Evolutionary conservation across 768 basidiomycete species (phyloP), one percentile per base, ranked within the genome.

Genomic region (Pulveroboletus ravenelii): DNA sequence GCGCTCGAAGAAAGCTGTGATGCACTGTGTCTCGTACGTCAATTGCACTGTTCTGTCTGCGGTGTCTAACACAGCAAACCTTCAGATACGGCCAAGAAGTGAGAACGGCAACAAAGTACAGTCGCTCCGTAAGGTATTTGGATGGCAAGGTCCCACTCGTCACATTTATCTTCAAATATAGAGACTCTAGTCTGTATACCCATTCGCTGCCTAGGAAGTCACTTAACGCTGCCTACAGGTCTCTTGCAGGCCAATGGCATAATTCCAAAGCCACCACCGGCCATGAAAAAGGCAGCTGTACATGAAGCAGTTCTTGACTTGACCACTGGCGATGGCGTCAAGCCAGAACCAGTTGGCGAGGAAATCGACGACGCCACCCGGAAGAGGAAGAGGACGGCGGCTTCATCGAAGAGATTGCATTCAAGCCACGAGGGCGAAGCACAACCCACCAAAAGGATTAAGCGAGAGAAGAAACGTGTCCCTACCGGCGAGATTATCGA

Each of bases 101-200:
- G 20, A 17, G 48, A 37, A 48, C 35, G 1, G 9, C 1, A 13
- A 1, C 35, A 8, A 31, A 2, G 15, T 18, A 36, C 30, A n/a
- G 0, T 13, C 23, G 25, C 5, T 4, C 1, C 7, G 13, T 45
- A n/a, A 29, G 3, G 3, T 30, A 39, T 47, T 41, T 65, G 43
- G 63, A 63, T 45, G 52, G 39, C 29, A 12, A 35, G 7, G 34
- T 3, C 2, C 63, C 65, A 13, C 40, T 68, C 2, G 62, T 35
- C 18, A 62, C 56, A n/a, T 67, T 69, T 29, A 32, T 58, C 31
- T 67, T 67, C 54, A 69, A 50, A 23, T 69, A 69, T 38, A 60
- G 68, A 48, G 66, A 66, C 41, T 23, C 17, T 20, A 14, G 66
- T 69, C 30, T 23, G 65, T 53, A 31, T n/a, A 40, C 44, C 10